Base-by-base conservation (phyloP, 495 filamentous ascomycete genomes). In the Talaromyces stipitatus region DNA sequence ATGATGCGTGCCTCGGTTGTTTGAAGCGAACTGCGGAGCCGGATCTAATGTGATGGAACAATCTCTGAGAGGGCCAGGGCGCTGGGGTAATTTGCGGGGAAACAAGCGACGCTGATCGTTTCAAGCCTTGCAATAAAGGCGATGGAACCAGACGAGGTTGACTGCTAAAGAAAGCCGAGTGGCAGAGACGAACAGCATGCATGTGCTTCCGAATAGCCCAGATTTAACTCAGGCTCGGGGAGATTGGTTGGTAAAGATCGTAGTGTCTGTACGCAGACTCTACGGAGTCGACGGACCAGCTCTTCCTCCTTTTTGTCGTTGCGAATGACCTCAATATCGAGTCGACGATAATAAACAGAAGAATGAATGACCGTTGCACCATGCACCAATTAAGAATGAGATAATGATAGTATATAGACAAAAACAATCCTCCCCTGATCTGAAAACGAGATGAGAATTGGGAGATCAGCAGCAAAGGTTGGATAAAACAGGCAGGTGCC, bases 1-100 rank as follows among this genome's bases (percentile, higher is more conserved):
- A 71, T 2, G 70, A 70, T 22, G 69, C 70, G 54, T 71, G 60
- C 60, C 58, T 76, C 58, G 70, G 67, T 61, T 69, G 55, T 53
- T 28, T 28, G 48, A 54, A 50, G 50, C 20, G 48, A 52, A 51
- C 22, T 28, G 46, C 33, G 45, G 48, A 38, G 56, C 20, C 14
- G 20, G 45, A 1, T 24, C 33, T 27, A 36, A 57, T 14, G 29
- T 24, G 30, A 38, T 36, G 32, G 33, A 58, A 58, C n/a, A 22
- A 20, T 41, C 27, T 38, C n/a, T 51, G 48, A 51, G 26, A 28
- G 24, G 26, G 45, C 45, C 20, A 57, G 55, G 16, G 29, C 28
- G 28, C 43, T 50, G 16, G 26, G 47, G 43, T 43, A 43, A 24
- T 33, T 57, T 30, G 55, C 43, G 55, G 43, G 43, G 55, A 50